These are phyloP conservation scores for Larix kaempferi DNA, from an alignment of 75 land plant genomes.

Conservation along the genomic window DNA sequence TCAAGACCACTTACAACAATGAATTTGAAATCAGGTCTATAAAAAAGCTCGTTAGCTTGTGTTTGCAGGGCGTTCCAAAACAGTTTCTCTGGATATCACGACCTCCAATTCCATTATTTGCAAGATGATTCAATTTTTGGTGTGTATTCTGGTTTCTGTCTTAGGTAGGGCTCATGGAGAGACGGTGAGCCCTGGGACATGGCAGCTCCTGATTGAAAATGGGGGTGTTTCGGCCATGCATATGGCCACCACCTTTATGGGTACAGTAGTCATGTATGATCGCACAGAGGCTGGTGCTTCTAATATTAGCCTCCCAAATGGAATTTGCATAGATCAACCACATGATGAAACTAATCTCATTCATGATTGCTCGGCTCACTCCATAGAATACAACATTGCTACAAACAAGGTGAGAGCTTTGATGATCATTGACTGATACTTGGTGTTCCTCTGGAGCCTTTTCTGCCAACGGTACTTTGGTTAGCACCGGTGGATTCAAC, in stretches of 20 bases:
- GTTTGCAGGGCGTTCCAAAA: too few species aligned
- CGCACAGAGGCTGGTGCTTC: slow-evolving; percentile 52
- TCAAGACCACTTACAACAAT: too few species aligned
- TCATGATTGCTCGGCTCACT: slow-evolving; percentile 74
- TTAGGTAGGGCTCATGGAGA: too few species aligned
- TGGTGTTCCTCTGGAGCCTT: slow-evolving; percentile 33
- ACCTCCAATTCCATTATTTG: too few species aligned
- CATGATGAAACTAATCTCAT: not conserved
- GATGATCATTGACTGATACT: slow-evolving; percentile 50
- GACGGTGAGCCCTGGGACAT: slow-evolving; percentile 1
- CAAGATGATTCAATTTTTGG: too few species aligned
- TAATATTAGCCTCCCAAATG: slow-evolving; percentile 11
- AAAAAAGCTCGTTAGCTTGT: too few species aligned
- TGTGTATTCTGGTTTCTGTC: too few species aligned
- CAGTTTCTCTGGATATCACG: too few species aligned
- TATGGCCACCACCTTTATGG: slow-evolving; percentile 39
- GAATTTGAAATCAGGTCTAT: too few species aligned
- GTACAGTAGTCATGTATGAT: slow-evolving; percentile 56
- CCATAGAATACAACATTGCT: slow-evolving; percentile 35
- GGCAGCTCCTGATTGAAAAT: slow-evolving; percentile 42
- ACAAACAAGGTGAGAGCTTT: slow-evolving; percentile 44
- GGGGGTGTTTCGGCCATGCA: slow-evolving; percentile 67
- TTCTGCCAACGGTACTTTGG: slow-evolving; percentile 46
- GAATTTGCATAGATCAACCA: not conserved
- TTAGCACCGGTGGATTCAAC: slow-evolving; percentile 65